Conservation (phyloP, 305 asterid species). For the Fraxinus velutina region DNA sequence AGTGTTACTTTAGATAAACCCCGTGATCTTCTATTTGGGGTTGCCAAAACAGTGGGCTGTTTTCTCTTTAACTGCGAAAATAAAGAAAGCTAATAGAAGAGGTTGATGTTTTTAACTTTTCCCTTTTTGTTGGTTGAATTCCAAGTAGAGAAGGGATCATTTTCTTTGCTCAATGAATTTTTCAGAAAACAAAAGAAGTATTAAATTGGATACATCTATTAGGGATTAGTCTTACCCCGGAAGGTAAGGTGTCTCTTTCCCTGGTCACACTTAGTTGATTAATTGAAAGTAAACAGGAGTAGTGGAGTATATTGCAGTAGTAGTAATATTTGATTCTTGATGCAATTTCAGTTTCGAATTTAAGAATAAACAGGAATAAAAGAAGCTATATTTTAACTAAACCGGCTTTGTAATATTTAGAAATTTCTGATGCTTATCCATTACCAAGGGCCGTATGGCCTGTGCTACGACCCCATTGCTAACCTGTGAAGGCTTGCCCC, state of each 20-base stretch:
- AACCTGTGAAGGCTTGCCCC: not conserved
- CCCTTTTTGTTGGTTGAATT: not conserved
- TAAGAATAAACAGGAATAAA: not conserved
- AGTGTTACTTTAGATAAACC: not conserved
- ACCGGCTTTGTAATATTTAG: not conserved
- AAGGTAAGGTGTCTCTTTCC: not conserved
- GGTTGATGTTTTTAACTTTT: not conserved
- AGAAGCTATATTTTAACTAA: not conserved
- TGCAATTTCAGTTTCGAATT: not conserved
- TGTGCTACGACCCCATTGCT: not conserved
- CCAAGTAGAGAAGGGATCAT: not conserved
- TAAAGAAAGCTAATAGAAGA: not conserved
- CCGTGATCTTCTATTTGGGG: not conserved
- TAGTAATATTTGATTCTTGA: not conserved
- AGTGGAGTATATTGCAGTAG: not conserved
- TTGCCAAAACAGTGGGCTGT: not conserved
- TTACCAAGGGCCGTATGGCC: not conserved
- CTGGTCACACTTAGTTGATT: not conserved
- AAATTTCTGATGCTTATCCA: not conserved
- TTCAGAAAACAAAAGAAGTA: not conserved
- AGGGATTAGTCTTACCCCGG: not conserved
- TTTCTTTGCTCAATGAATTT: not conserved
- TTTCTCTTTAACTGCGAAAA: not conserved
- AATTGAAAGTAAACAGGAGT: not conserved
- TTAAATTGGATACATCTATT: not conserved